A percentile compares a stretch with the other conserved stretches of the same genome.
These are phyloP conservation scores for Diutina rugosa DNA, from an alignment of 1,139 yeast genomes.

Conservation along the genomic window DNA sequence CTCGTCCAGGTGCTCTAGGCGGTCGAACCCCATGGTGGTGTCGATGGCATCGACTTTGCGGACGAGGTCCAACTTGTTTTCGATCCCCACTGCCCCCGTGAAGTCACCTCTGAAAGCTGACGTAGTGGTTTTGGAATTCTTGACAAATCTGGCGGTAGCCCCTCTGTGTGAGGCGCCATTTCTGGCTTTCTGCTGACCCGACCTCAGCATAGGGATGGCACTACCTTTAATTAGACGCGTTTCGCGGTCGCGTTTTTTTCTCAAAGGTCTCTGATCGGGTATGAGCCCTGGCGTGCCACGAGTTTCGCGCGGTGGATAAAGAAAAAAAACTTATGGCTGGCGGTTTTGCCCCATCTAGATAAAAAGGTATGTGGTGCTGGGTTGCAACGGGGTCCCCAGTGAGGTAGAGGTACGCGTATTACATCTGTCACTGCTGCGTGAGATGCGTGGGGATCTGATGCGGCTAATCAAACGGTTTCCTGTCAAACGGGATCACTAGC, in stretches of 20 bases:
- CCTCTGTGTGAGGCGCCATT: neutral
- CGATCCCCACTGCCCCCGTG: neutral
- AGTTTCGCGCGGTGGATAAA: neutral
- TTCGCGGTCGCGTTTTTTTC: neutral
- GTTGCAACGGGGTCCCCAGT: neutral
- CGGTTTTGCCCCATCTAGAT: neutral
- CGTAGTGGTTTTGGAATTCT: neutral
- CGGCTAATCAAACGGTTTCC: neutral
- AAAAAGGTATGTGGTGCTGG: neutral
- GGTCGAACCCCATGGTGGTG: constrained; percentile 70
- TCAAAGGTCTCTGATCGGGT: neutral
- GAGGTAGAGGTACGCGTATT: neutral
- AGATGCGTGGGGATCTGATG: neutral
- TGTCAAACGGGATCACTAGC: too few relatives aligned
- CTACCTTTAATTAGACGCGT: neutral
- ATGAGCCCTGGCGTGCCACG: neutral
- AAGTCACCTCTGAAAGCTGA: neutral
- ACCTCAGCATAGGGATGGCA: neutral
- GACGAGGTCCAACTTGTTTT: neutral
- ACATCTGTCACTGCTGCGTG: neutral
- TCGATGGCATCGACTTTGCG: constrained; percentile 45
- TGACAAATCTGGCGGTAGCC: neutral
- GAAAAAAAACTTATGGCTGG: neutral
- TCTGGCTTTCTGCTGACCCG: neutral
- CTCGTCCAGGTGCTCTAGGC: constrained; percentile 51